Conservation (phyloP, 1,284 basidiomycete species). For the Austroboletus olivaceoglutinosus region DNA sequence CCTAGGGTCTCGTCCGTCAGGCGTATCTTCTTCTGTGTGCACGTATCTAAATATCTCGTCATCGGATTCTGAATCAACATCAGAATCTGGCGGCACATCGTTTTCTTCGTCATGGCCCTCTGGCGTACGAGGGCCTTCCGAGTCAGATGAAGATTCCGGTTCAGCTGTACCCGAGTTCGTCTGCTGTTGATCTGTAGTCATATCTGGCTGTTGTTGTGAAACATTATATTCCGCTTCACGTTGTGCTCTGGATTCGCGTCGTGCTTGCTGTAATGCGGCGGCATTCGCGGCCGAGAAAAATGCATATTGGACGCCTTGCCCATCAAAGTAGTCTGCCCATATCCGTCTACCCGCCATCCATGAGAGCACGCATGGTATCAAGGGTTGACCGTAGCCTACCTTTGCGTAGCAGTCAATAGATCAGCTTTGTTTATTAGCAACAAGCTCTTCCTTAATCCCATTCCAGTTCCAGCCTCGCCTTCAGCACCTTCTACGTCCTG, state of each 20-base stretch:
- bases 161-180: constrained; percentile 4
- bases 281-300: constrained; percentile 97
- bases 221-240: constrained; percentile 12
- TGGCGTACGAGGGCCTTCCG: constrained; percentile 26
- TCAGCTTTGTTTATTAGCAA: constrained; percentile 97
- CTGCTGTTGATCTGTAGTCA: neutral
- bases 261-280: constrained; percentile 76
- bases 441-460: constrained; percentile 67
- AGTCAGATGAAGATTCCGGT: constrained; percentile 26
- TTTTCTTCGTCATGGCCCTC: constrained; percentile 26
- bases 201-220: constrained; percentile 5
- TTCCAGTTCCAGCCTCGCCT: constrained; percentile 75
- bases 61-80: constrained; percentile 33
- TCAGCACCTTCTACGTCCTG: constrained; percentile 73
- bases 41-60: constrained; percentile 42
- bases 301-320: constrained; percentile 77
- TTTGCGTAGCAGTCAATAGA: constrained; percentile 83
- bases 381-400: constrained; percentile 46
- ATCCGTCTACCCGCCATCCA: constrained; percentile 44
- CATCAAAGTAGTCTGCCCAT: constrained; percentile 96
- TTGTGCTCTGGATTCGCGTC: constrained; percentile 48
- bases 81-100: constrained; percentile 27
- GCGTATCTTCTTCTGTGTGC: constrained; percentile 51
- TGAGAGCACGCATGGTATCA: constrained; percentile 21
- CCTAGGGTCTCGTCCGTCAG: constrained; percentile 60